These are phyloP conservation scores for Fraxinus ornus DNA, from an alignment of 305 asterid genomes.

Conservation along the genomic window DNA sequence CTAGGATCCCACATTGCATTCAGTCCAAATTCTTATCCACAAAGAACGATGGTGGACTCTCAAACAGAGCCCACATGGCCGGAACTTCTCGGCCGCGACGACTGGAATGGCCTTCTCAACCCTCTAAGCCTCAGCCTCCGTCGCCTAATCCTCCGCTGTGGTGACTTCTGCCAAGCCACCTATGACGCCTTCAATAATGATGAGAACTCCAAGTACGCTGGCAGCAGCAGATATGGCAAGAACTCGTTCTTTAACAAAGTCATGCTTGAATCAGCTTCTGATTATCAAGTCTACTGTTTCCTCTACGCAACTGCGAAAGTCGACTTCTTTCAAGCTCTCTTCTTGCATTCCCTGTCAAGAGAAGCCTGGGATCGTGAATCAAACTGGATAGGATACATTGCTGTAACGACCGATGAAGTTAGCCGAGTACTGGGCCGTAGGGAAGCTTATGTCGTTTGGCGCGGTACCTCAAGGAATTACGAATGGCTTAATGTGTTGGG, in stretches of 20 bases:
- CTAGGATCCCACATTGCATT: background rate
- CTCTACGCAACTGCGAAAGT: constrained; percentile 77
- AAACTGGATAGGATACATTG: constrained; percentile 82
- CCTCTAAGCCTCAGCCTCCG: constrained; percentile 71
- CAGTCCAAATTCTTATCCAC: background rate
- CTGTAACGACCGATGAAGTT: constrained; percentile 50
- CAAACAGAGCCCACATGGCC: constrained; percentile 44
- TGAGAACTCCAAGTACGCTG: constrained; percentile 65
- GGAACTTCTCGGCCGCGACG: constrained; percentile 61
- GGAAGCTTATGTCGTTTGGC: constrained; percentile 69
- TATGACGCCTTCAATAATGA: constrained; percentile 89
- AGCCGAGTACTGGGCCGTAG: constrained; percentile 54
- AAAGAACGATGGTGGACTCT: constrained; percentile 16
- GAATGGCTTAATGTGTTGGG: constrained; percentile 75
- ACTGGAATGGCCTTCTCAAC: constrained; percentile 68
- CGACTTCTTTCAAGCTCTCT: constrained; percentile 40
- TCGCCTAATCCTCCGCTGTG: constrained; percentile 71
- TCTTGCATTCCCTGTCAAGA: constrained; percentile 59
- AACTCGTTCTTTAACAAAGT: constrained; percentile 58
- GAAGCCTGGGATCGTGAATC: constrained; percentile 87
- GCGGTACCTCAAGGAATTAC: constrained; percentile 66
- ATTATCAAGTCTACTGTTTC: constrained; percentile 51
- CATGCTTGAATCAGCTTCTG: constrained; percentile 49
- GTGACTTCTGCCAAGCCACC: constrained; percentile 86
- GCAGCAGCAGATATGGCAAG: constrained; percentile 83